These are phyloP conservation scores for Sarocladium oryzae DNA, from an alignment of 2,329 filamentous ascomycete genomes.

Conservation along the genomic window DNA sequence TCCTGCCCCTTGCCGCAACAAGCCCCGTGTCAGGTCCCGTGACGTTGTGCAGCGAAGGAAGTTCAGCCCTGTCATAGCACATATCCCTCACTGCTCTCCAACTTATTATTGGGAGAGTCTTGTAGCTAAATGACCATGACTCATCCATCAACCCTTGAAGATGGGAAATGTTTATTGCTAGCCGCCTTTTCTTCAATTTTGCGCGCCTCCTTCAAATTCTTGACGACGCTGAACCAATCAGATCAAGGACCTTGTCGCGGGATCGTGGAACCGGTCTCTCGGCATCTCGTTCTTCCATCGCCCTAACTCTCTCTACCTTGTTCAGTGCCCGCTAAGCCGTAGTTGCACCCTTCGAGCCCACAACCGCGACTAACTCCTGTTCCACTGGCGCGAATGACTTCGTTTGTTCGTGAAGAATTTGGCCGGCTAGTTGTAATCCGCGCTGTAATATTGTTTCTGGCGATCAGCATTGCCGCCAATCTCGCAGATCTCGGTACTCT, in stretches of 20 bases:
- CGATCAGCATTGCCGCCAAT: not conserved
- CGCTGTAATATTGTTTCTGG: not conserved
- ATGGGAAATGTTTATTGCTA: too few species aligned
- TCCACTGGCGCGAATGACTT: too few species aligned
- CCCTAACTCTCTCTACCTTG: not conserved
- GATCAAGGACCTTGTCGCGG: not conserved
- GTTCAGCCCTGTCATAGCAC: not conserved
- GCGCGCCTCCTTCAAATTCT: too few species aligned
- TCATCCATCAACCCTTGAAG: too few species aligned
- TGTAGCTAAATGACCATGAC: too few species aligned
- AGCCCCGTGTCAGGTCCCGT: conserved; percentile 2
- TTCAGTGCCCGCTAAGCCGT: not conserved
- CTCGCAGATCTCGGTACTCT: not conserved
- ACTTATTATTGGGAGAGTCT: too few species aligned
- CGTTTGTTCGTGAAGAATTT: too few species aligned
- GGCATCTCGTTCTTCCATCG: conserved; percentile 1
- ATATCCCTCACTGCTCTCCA: too few species aligned
- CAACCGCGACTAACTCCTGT: not conserved
- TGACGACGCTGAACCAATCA: too few species aligned
- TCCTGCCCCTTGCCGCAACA: not conserved
- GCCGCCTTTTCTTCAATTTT: not conserved
- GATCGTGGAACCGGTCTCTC: not conserved
- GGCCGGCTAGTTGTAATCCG: not conserved
- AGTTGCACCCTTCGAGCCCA: not conserved
- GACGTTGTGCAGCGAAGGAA: not conserved